phyloP scores from a whole-genome alignment of 2,329 filamentous ascomycete genomes.

The Pseudocercospora musae region DNA sequence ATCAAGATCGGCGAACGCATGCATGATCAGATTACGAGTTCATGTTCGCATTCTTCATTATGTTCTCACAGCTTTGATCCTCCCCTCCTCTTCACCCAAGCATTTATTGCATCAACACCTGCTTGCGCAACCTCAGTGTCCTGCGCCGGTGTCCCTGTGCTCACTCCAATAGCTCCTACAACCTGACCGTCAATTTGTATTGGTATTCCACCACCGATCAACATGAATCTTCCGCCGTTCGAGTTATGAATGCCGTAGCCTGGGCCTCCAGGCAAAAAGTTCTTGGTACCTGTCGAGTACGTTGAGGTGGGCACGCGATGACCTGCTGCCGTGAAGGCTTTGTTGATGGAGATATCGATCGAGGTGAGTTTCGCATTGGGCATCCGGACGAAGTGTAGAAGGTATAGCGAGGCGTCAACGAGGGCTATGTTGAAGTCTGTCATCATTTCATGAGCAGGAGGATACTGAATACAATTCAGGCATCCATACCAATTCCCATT shows the following conservation, averaged over 20 bases:
- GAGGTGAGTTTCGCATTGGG: slow-evolving; percentile 51
- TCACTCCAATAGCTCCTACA: slow-evolving; percentile 54
- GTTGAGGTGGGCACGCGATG: slow-evolving; percentile 51
- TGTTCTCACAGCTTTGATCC: slow-evolving; percentile 38
- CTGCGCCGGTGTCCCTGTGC: slow-evolving; percentile 53
- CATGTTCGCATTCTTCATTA: neutral
- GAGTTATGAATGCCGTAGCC: slow-evolving; percentile 53
- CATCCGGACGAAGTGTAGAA: slow-evolving; percentile 49
- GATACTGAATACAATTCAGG: neutral
- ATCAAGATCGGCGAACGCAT: neutral
- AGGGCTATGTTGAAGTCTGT: slow-evolving; percentile 51
- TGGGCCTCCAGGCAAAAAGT: slow-evolving; percentile 49
- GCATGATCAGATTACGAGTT: neutral
- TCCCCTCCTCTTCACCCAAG: slow-evolving; percentile 33
- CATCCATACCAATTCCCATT: slow-evolving; percentile 36
- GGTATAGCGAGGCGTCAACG: slow-evolving; percentile 45
- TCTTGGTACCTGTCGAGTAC: slow-evolving; percentile 46
- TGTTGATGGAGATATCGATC: slow-evolving; percentile 62
- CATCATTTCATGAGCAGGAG: neutral
- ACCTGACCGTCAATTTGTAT: slow-evolving; percentile 49
- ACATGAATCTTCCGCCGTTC: slow-evolving; percentile 53
- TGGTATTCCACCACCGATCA: slow-evolving; percentile 54
- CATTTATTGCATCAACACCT: slow-evolving; percentile 50
- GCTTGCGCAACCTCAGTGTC: slow-evolving; percentile 53
- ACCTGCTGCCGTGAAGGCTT: slow-evolving; percentile 57